These are phyloP conservation scores for Diaporthe batatas DNA, from an alignment of 2,329 filamentous ascomycete genomes.

Conservation along the genomic window DNA sequence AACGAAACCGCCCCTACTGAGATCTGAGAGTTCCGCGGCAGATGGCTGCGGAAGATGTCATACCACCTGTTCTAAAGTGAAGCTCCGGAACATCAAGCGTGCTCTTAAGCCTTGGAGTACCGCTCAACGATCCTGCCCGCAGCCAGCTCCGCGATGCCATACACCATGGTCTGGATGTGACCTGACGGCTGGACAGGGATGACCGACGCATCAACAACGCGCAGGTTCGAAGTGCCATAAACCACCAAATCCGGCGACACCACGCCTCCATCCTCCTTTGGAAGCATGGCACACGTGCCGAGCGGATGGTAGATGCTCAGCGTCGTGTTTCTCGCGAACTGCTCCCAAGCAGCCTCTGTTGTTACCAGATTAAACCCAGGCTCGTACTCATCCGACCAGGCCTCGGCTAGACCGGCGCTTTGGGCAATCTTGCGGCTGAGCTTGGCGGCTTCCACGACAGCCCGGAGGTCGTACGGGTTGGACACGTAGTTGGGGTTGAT, in stretches of 20 bases:
- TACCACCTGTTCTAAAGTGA: no score
- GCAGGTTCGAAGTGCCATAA: slow-evolving; percentile 37
- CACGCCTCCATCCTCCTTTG: slow-evolving; percentile 33
- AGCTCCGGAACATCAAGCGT: no score
- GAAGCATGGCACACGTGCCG: slow-evolving; percentile 37
- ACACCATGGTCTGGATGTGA: slow-evolving; percentile 24
- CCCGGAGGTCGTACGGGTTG: slow-evolving; percentile 20
- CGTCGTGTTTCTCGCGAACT: slow-evolving; percentile 26
- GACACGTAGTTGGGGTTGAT: slow-evolving; percentile 20
- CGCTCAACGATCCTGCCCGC: slow-evolving; percentile 28
- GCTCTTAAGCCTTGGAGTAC: neutral
- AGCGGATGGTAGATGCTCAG: slow-evolving; percentile 27
- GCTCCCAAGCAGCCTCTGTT: slow-evolving; percentile 10
- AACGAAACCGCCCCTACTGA: no score
- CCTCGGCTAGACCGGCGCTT: neutral
- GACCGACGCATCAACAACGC: slow-evolving; percentile 36
- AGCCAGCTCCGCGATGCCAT: slow-evolving; percentile 32
- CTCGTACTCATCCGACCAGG: slow-evolving; percentile 28
- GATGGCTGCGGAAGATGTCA: no score
- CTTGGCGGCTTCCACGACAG: slow-evolving; percentile 12
- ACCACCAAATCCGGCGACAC: slow-evolving; percentile 37
- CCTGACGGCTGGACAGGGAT: slow-evolving; percentile 23
- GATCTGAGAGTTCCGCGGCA: neutral
- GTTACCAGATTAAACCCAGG: slow-evolving; percentile 16
- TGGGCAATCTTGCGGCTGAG: slow-evolving; percentile 9